phyloP scores from a whole-genome alignment of 306 rosid genomes.

The Vigna hirtella region DNA sequence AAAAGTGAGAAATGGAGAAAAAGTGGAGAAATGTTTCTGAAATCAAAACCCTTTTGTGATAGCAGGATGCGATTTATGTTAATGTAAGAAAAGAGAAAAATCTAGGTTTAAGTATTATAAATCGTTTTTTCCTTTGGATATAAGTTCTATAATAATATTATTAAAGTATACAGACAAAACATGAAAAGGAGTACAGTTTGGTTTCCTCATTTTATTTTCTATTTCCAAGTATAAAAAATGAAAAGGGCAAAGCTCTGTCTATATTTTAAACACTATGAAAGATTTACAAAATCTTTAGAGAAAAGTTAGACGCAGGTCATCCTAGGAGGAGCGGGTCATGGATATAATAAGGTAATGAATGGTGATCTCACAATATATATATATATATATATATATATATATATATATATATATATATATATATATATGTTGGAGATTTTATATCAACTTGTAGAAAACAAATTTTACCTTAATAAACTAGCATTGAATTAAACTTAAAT shows the following conservation, averaged over 20 bases:
- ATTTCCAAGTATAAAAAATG: neutral
- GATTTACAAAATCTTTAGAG: neutral
- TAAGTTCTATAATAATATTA: neutral
- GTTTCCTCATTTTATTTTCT: neutral
- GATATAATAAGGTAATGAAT: neutral
- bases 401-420: too few species aligned
- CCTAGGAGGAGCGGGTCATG: neutral
- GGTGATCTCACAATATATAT: neutral
- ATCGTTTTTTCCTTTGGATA: neutral
- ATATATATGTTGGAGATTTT: too few species aligned
- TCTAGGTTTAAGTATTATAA: neutral
- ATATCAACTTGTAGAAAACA: too few species aligned
- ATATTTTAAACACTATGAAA: neutral
- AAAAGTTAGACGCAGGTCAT: slow-evolving; percentile 14
- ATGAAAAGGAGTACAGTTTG: neutral
- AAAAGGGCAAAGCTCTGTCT: neutral
- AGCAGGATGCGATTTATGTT: neutral
- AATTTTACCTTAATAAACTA: too few species aligned
- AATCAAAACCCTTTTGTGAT: neutral
- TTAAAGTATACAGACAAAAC: neutral
- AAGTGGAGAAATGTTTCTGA: neutral
- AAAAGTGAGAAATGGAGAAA: neutral
- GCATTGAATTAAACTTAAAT: too few species aligned
- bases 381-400: too few species aligned
- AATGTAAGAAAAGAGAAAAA: neutral